Conservation (phyloP, 163 green algal species). For the Chlamydomonas reinhardtii region DNA sequence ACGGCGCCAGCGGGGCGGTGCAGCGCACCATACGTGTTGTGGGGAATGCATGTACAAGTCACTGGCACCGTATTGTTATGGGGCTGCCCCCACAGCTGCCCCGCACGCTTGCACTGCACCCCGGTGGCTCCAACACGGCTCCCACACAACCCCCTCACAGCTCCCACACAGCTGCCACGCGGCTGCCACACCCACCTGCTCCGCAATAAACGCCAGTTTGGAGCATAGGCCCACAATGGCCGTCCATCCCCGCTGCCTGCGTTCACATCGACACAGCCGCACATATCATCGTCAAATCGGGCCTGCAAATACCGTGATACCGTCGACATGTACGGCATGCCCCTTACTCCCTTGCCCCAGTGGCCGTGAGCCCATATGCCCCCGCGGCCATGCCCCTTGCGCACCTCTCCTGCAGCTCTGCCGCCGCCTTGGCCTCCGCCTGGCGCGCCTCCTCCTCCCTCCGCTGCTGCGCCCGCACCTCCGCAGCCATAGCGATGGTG, state of each 20-base stretch:
- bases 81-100: no score
- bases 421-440: not conserved
- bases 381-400: not conserved
- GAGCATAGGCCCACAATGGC: conserved; percentile 40
- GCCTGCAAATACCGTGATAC: no score
- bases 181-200: not conserved
- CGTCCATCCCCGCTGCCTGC: conserved; percentile 43
- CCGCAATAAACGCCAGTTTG: conserved; percentile 41
- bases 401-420: conserved; percentile 21
- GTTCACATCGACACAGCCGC: no score
- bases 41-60: not conserved
- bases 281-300: no score
- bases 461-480: conserved; percentile 15
- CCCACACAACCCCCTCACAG: not conserved
- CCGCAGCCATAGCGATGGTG: not conserved
- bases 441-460: conserved; percentile 17
- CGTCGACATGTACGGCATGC: no score
- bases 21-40: no score
- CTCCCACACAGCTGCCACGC: not conserved
- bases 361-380: no score
- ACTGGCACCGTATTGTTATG: no score
- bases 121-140: no score
- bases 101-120: no score
- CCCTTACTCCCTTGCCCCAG: no score
- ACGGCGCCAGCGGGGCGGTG: no score